phyloP scores from a whole-genome alignment of 257 asterid species.

The Fraxinus anomala region DNA sequence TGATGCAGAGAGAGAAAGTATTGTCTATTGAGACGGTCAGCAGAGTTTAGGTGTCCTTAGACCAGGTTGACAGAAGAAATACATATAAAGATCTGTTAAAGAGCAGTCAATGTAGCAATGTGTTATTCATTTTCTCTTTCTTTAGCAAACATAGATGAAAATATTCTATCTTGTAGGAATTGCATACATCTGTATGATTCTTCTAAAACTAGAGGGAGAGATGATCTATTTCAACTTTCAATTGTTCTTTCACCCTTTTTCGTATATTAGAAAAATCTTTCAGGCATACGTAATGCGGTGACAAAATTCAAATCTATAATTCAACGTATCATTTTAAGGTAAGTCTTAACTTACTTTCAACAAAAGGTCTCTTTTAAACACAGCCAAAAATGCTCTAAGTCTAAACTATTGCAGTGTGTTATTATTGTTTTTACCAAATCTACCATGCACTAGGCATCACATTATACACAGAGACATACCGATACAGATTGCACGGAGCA shows the following conservation, averaged over 20 bases:
- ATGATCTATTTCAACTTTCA: not conserved
- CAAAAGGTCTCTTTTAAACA: too few species aligned
- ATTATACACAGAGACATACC: constrained; percentile 47
- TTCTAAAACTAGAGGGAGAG: not conserved
- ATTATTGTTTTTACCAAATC: not conserved
- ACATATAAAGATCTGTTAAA: not conserved
- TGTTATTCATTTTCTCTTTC: not conserved
- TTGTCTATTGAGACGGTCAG: not conserved
- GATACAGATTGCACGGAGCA: constrained; percentile 90
- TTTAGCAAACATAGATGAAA: not conserved
- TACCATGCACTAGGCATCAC: not conserved
- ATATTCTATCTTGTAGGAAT: not conserved
- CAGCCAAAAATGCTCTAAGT: too few species aligned
- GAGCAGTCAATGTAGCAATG: not conserved
- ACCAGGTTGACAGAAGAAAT: not conserved
- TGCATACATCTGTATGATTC: not conserved
- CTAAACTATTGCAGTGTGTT: too few species aligned
- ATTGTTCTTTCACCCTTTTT: not conserved
- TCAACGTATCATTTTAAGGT: not conserved
- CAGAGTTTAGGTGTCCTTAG: not conserved
- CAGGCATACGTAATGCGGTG: not conserved
- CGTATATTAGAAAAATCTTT: not conserved
- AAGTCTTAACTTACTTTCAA: not conserved
- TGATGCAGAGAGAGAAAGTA: not conserved
- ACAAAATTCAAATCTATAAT: constrained; percentile 1